Evolutionary conservation across 108 stramenopile genomes (phyloP).

Genomic region (Nitzschia palea): DNA sequence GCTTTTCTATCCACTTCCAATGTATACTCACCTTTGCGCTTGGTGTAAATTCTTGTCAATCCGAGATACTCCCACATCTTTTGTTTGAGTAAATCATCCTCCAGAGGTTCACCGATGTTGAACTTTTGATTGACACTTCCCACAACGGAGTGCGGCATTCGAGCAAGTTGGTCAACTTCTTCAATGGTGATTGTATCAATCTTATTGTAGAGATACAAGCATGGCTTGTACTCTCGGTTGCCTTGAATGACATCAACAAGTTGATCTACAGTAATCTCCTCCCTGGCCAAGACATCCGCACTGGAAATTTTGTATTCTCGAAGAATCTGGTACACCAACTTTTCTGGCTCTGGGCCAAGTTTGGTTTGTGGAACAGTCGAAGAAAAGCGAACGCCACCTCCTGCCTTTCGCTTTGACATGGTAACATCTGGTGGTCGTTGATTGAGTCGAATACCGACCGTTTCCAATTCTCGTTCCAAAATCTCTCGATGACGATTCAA

Average conservation of each 20-base stretch:
- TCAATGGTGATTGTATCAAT: constrained; percentile 97
- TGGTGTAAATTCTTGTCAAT: constrained; percentile 96
- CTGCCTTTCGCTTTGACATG: constrained; percentile 86
- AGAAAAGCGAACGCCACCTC: constrained; percentile 89
- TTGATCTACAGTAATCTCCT: constrained; percentile 95
- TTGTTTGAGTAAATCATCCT: constrained; percentile 79
- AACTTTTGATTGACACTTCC: constrained; percentile 85
- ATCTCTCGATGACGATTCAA: constrained; percentile 96
- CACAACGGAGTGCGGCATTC: constrained; percentile 94
- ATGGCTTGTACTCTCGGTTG: constrained; percentile 95
- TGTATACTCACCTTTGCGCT: constrained; percentile 80
- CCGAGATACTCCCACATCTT: constrained; percentile 97
- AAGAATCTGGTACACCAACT: constrained; percentile 89
- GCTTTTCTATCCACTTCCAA: too few species aligned
- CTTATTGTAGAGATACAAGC: constrained; percentile 98
- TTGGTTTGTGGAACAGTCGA: constrained; percentile 89
- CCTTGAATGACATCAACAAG: constrained; percentile 97
- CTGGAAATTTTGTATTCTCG: constrained; percentile 94
- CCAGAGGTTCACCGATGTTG: constrained; percentile 77
- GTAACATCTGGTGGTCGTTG: constrained; percentile 89
- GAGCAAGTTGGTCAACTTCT: constrained; percentile 95
- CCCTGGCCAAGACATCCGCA: constrained; percentile 92
- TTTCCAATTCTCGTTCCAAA: constrained; percentile 96
- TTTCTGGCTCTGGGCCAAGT: constrained; percentile 92
- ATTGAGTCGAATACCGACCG: constrained; percentile 97